These are phyloP conservation scores for Ustilago trichophora DNA, from an alignment of 1,284 basidiomycete species.

Conservation along the genomic window DNA sequence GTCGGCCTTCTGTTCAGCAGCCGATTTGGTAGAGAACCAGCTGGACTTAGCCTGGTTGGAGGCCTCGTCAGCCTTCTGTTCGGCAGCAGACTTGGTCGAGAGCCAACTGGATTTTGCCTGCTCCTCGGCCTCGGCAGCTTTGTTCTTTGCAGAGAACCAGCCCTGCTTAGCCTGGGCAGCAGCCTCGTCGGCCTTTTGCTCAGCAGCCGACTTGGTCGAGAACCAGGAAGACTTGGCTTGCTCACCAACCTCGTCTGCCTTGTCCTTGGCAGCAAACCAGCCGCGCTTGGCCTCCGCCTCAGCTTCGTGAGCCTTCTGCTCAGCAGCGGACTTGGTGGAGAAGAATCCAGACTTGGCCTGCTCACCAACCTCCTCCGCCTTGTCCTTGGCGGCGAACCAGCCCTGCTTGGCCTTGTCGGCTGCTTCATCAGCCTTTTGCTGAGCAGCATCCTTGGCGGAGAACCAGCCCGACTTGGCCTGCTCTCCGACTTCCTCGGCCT, in stretches of 20 bases:
- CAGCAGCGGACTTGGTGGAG: conserved; percentile 22
- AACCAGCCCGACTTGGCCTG: conserved; percentile 18
- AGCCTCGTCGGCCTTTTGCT: conserved; percentile 23
- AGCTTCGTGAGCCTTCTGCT: conserved; percentile 29
- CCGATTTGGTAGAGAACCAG: conserved; percentile 13
- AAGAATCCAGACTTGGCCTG: conserved; percentile 13
- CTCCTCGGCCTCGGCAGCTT: conserved; percentile 22
- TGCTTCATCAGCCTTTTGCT: conserved; percentile 37
- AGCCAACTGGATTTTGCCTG: conserved; percentile 21
- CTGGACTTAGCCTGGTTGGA: conserved; percentile 9
- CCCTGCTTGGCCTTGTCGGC: conserved; percentile 21
- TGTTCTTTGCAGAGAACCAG: conserved; percentile 30
- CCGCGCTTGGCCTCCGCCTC: conserved; percentile 28
- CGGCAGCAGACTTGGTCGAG: conserved; percentile 21
- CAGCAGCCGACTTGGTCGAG: conserved; percentile 13
- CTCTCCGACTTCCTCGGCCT: conserved; percentile 19
- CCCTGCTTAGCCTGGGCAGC: conserved; percentile 7
- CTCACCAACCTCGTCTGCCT: too few species aligned
- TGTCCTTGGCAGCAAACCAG: too few species aligned
- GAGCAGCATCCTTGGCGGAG: conserved; percentile 14
- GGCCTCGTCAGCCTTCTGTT: conserved; percentile 29
- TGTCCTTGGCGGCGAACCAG: conserved; percentile 38
- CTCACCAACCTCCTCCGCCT: conserved; percentile 26
- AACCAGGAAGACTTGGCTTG: conserved; percentile 21
- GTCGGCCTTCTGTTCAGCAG: conserved; percentile 24